Conservation (phyloP, 805 yeast genomes). For the Sugiyamaella chiloensis region DNA sequence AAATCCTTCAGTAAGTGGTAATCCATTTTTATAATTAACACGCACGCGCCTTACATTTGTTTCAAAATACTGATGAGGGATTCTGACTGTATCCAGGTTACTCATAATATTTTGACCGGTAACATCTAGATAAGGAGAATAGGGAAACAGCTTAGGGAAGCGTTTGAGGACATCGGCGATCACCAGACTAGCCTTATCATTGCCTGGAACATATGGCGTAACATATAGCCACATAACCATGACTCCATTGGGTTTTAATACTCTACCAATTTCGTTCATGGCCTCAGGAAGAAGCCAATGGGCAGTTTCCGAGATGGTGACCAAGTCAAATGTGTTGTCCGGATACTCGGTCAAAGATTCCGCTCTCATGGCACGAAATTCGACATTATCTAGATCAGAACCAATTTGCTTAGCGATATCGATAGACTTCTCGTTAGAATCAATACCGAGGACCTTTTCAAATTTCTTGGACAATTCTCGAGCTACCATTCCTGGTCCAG, state of each 20-base stretch:
- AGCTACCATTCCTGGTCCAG: not conserved
- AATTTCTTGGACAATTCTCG: not conserved
- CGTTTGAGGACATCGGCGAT: too few relatives aligned
- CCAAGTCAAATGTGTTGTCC: not conserved
- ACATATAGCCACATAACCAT: not conserved
- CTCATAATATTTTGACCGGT: too few relatives aligned
- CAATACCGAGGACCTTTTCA: not conserved
- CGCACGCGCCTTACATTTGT: too few relatives aligned
- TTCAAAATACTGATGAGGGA: too few relatives aligned
- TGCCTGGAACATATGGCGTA: not conserved
- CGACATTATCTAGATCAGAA: not conserved
- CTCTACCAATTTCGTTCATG: not conserved
- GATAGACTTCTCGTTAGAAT: not conserved
- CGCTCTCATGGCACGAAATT: not conserved
- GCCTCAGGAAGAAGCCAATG: not conserved
- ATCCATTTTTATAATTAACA: too few relatives aligned
- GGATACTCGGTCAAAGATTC: not conserved
- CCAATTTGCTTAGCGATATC: not conserved
- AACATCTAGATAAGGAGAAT: too few relatives aligned
- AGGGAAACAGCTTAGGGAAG: too few relatives aligned
- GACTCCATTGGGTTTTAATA: not conserved
- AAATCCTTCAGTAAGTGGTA: too few relatives aligned
- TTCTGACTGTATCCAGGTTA: too few relatives aligned
- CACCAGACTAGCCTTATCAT: not conserved
- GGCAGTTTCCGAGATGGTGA: not conserved